A percentile compares a stretch with the other conserved stretches of the same genome.
Evolutionary conservation across 2,329 filamentous ascomycete genomes (phyloP).

Genomic region (Fusarium drepaniforme): DNA sequence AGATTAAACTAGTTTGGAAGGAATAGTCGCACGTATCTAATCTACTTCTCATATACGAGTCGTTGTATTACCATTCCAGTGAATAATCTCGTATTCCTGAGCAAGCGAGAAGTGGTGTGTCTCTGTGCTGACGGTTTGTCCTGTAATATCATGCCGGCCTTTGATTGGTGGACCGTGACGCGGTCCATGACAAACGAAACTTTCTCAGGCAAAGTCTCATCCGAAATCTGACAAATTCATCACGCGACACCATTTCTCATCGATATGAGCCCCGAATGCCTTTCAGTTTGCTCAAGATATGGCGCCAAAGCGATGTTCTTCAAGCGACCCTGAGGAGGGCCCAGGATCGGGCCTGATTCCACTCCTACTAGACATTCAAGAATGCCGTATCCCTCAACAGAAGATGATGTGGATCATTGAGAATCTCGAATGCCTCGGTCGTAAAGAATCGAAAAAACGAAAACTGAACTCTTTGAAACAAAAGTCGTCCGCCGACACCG

Average conservation of each 20-base stretch:
- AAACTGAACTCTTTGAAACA: not conserved
- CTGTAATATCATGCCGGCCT: not conserved
- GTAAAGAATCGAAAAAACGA: conserved; percentile 14
- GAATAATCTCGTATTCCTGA: not conserved
- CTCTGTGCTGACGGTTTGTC: not conserved
- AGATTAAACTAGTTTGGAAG: too few relatives aligned
- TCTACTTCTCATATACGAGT: too few relatives aligned
- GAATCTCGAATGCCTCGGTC: conserved; percentile 33
- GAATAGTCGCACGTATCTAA: too few relatives aligned
- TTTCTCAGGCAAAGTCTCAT: too few relatives aligned
- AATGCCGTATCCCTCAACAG: conserved; percentile 23
- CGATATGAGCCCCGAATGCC: not conserved
- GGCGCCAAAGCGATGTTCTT: not conserved
- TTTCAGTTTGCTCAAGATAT: not conserved
- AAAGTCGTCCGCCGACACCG: not conserved
- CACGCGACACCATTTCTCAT: not conserved
- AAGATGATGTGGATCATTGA: conserved; percentile 38
- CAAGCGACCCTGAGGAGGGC: not conserved
- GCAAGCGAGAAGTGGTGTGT: not conserved
- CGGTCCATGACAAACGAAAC: not conserved
- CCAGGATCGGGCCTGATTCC: not conserved
- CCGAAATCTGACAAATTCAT: not conserved
- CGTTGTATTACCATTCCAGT: not conserved
- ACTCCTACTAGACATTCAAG: conserved; percentile 19
- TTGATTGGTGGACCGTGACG: not conserved